phyloP scores from a whole-genome alignment of 1,139 yeast genomes.

The Saccharomyces hybrid region DNA sequence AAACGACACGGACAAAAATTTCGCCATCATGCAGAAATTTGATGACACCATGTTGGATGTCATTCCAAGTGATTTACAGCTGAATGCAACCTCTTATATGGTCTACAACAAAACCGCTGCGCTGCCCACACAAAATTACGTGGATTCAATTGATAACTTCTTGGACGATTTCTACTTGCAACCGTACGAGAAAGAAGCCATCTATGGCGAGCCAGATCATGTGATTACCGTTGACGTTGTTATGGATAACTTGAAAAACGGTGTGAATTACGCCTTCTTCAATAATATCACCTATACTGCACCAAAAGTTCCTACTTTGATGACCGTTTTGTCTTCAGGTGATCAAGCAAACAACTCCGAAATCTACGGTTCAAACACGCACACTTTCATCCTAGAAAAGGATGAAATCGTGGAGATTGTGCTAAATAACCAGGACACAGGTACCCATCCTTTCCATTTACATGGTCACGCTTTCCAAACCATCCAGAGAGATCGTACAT shows the following conservation, averaged over 20 bases:
- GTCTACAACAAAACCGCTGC: constrained; percentile 45
- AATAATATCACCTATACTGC: constrained; percentile 68
- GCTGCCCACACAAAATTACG: constrained; percentile 40
- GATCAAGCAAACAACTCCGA: constrained; percentile 45
- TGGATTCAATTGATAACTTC: constrained; percentile 41
- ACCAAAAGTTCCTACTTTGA: constrained; percentile 78
- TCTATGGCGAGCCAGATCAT: constrained; percentile 60
- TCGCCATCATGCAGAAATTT: constrained; percentile 66
- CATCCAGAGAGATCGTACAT: constrained; percentile 46
- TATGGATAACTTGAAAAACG: constrained; percentile 75
- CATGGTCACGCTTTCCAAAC: constrained; percentile 78
- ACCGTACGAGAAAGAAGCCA: constrained; percentile 47
- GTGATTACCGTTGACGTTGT: constrained; percentile 55
- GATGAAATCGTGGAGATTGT: constrained; percentile 63
- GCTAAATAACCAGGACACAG: constrained; percentile 63
- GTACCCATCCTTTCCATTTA: constrained; percentile 83
- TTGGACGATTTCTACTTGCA: constrained; percentile 60
- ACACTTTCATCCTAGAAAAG: constrained; percentile 61
- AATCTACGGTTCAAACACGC: constrained; percentile 76
- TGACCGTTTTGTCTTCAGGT: constrained; percentile 68
- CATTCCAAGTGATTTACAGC: constrained; percentile 51
- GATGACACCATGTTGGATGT: constrained; percentile 77
- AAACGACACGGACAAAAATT: constrained; percentile 51
- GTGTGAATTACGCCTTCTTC: constrained; percentile 86
- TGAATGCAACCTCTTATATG: constrained; percentile 68